Evolutionary conservation across 257 asterid genomes (phyloP), one percentile per base, ranked within the genome.

Genomic region (Nicotiana benthamiana): DNA sequence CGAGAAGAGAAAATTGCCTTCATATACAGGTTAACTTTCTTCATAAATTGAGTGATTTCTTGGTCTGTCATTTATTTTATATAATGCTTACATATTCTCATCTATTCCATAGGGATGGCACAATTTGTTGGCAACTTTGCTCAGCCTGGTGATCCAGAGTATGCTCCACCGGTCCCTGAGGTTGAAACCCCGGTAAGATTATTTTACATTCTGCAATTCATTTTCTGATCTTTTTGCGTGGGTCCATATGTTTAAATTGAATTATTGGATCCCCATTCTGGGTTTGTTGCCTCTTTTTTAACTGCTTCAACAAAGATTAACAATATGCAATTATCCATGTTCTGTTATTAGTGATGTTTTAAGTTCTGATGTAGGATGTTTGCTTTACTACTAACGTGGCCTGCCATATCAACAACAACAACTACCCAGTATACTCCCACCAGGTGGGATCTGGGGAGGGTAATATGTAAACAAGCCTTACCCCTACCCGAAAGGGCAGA

Each of bases 1-100:
- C 0, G 99, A 96, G 86, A 96, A 94, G 96, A 92, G 97, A 85
- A 96, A 94, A 83, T 94, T 94, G 78, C 98, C 92, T 32, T 88
- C 95, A 10, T 96, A 96, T 88, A 81, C 93, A 80, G 99, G 98
- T 95, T 64, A 51, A 48, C 32, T 48, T 43, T 48, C 28, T 56
- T 79, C 20, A 64, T 28, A 30, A 28, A 63, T 43, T 27, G 59
- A n/a, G 43, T 80, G 83, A 79, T 81, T 82, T 79, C 32, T 20
- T 43, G 79, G 12, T 26, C 61, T 4, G 8, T 40, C 6, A n/a
- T 59, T 74, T 20, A 16, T 66, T 13, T 72, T 43, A 20, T 18
- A 6, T 60, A 75, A 30, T 77, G 48, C 6, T 10, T 36, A 26
- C 30, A 3, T 34, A 15, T 30, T 59, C 30, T 48, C 13, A n/a